Conservation (phyloP, 805 yeast species). For the Candida taoyuanica region DNA sequence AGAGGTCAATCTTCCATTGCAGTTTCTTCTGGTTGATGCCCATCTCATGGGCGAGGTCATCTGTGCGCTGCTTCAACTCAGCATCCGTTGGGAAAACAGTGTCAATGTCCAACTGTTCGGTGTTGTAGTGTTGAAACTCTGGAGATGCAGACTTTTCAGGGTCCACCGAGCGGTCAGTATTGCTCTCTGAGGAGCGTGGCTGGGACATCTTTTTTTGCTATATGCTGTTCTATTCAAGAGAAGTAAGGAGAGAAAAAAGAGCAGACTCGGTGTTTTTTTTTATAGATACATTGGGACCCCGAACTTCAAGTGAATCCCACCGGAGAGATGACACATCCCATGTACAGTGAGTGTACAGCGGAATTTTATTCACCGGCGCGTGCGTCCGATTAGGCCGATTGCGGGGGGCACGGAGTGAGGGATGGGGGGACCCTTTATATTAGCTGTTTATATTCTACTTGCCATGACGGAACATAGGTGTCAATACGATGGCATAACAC, state of each 20-base stretch:
- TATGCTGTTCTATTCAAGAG: too few species aligned
- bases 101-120: constrained; percentile 1
- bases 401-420: too few species aligned
- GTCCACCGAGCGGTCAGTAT: constrained; percentile 1
- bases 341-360: not conserved
- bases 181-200: constrained; percentile 2
- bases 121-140: not conserved
- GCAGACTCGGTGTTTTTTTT: too few species aligned
- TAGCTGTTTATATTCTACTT: too few species aligned
- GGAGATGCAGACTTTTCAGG: constrained; percentile 8
- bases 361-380: too few species aligned
- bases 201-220: not conserved
- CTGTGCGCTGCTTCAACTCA: constrained; percentile 22
- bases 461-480: too few species aligned
- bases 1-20: constrained; percentile 52
- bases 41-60: constrained; percentile 36
- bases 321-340: not conserved
- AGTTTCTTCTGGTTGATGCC: constrained; percentile 52
- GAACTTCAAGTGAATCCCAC: not conserved
- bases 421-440: too few species aligned
- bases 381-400: not conserved
- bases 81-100: constrained; percentile 19
- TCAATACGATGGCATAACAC: too few species aligned
- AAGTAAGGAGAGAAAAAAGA: too few species aligned
- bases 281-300: too few species aligned